These are phyloP conservation scores for Botrytis porri DNA, from an alignment of 2,329 filamentous ascomycete species.

Conservation along the genomic window DNA sequence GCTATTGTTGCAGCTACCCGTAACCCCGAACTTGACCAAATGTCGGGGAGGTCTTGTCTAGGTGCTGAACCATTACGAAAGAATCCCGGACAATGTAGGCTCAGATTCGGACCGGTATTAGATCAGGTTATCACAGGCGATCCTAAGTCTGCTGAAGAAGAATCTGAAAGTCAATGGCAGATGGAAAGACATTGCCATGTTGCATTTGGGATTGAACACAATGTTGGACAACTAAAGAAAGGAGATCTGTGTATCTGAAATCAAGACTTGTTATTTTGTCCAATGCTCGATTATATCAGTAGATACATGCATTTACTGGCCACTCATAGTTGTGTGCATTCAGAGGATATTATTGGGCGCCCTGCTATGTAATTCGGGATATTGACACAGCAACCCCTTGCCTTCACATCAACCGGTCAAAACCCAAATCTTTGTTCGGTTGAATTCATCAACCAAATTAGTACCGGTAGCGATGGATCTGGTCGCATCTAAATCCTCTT, in stretches of 20 bases:
- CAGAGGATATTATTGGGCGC: background rate
- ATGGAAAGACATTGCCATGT: background rate
- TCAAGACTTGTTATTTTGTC: background rate
- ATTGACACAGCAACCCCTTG: background rate
- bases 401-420: background rate
- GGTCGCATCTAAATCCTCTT: background rate
- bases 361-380: background rate
- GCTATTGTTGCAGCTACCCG: conserved; percentile 24
- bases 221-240: background rate
- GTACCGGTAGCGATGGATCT: background rate
- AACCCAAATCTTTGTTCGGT: background rate
- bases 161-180: background rate
- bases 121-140: background rate
- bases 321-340: background rate
- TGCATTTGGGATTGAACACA: conserved; percentile 2
- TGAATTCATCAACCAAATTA: background rate
- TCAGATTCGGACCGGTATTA: background rate
- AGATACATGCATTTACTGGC: background rate
- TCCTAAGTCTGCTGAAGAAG: background rate
- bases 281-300: background rate
- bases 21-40: conserved; percentile 20
- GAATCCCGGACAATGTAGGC: background rate
- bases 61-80: conserved; percentile 2
- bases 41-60: conserved; percentile 6
- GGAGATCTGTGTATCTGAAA: background rate